A percentile compares a stretch with the other conserved stretches of the same genome.
Evolutionary conservation across 1,284 basidiomycete species (phyloP).

Genomic region (Anthracocystis panici-leucophaei): DNA sequence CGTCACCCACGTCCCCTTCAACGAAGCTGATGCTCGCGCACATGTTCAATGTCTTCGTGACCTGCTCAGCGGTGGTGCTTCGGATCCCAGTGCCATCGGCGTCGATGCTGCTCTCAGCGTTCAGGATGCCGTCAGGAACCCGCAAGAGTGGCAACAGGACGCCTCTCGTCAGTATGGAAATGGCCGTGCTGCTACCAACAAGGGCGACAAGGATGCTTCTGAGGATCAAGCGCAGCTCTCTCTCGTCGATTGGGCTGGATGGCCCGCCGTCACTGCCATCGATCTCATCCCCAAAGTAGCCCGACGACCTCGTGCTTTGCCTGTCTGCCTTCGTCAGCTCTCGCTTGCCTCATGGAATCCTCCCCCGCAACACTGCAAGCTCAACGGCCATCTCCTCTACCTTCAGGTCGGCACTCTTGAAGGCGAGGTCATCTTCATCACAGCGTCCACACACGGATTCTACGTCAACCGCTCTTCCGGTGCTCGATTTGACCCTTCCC

Average conservation of each 20-base stretch:
- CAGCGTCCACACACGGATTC: constrained; percentile 74
- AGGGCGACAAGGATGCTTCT: constrained; percentile 15
- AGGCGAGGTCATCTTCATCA: constrained; percentile 73
- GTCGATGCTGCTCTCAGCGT: constrained; percentile 72
- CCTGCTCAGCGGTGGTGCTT: constrained; percentile 71
- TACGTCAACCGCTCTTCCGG: constrained; percentile 72
- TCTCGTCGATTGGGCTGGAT: constrained; percentile 71
- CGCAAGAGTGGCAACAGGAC: constrained; percentile 63
- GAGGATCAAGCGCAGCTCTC: constrained; percentile 42
- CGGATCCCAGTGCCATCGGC: constrained; percentile 70
- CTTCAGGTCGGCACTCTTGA: constrained; percentile 74
- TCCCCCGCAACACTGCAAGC: constrained; percentile 73
- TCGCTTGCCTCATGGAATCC: constrained; percentile 75
- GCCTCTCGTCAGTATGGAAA: constrained; percentile 25
- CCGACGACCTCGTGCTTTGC: constrained; percentile 60
- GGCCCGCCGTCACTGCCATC: constrained; percentile 61
- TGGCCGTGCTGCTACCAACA: constrained; percentile 33
- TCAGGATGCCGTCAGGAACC: constrained; percentile 72
- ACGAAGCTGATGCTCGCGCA: constrained; percentile 72
- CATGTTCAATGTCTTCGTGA: constrained; percentile 73
- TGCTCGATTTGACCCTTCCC: constrained; percentile 62
- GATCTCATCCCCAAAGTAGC: constrained; percentile 68
- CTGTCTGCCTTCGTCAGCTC: constrained; percentile 71
- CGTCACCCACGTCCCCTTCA: constrained; percentile 71
- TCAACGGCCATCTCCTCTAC: constrained; percentile 74